A percentile compares a stretch with the other conserved stretches of the same genome.
Conservation (phyloP, 1,139 yeast species). For the Kurtzmaniella quercitrusa region DNA sequence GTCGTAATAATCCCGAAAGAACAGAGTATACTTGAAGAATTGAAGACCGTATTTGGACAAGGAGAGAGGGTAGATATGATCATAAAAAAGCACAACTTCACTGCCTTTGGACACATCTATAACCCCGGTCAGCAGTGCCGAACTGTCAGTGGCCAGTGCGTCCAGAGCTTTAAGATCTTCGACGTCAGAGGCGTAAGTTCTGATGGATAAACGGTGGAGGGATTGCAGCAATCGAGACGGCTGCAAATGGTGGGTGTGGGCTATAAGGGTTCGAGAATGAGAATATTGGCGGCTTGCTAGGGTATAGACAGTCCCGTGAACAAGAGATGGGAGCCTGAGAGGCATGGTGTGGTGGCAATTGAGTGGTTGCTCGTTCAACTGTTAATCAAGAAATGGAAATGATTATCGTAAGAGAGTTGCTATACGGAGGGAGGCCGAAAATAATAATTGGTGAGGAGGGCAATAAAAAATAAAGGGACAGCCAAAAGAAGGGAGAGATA, state of each 20-base stretch:
- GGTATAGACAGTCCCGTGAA: neutral
- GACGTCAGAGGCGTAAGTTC: conserved; percentile 22
- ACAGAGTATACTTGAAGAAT: conserved; percentile 9
- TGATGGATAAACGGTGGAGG: conserved; percentile 8
- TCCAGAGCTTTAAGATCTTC: conserved; percentile 31
- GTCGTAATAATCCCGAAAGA: conserved; percentile 3
- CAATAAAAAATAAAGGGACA: no score
- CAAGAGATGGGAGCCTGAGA: neutral
- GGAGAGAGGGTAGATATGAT: conserved; percentile 32
- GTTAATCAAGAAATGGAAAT: no score
- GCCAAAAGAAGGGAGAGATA: no score
- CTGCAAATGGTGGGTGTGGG: neutral
- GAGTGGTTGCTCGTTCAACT: no score
- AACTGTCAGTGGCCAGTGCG: conserved; percentile 26
- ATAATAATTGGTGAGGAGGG: no score
- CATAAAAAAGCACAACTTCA: conserved; percentile 37
- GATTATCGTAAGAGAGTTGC: no score
- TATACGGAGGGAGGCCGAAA: no score
- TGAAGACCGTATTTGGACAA: conserved; percentile 19
- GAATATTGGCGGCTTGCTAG: neutral
- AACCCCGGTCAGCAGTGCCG: conserved; percentile 43
- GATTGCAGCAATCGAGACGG: neutral
- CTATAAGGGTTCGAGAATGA: no score
- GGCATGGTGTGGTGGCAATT: no score
- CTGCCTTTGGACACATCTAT: conserved; percentile 27